Conservation (phyloP, 495 filamentous ascomycete genomes). For the Melanomma pulvis-pyrius region DNA sequence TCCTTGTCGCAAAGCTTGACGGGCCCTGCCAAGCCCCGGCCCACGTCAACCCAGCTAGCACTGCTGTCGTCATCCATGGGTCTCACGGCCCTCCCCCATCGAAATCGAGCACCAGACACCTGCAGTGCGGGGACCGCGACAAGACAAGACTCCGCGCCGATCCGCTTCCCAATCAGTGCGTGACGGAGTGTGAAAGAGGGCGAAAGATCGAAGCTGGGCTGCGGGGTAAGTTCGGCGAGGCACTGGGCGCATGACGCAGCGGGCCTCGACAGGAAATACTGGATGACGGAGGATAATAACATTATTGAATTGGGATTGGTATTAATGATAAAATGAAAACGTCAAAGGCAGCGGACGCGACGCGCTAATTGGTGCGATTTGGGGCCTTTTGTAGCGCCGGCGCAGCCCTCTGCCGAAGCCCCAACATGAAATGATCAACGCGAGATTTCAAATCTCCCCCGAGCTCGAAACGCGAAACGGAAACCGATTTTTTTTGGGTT, state of each 20-base stretch:
- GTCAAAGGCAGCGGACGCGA: background rate
- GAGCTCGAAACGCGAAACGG: background rate
- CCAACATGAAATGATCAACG: background rate
- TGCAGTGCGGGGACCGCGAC: background rate
- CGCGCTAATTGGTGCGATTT: background rate
- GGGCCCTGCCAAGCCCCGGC: background rate
- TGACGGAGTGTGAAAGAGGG: background rate
- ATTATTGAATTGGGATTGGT: background rate
- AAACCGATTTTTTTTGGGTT: too few species aligned
- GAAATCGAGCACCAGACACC: background rate
- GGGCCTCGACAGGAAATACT: background rate
- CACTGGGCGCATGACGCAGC: background rate
- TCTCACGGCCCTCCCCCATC: background rate
- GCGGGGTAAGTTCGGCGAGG: background rate
- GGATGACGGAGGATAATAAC: background rate
- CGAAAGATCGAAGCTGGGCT: too few species aligned
- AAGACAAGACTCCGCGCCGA: background rate
- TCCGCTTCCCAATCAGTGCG: background rate
- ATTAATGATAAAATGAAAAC: background rate
- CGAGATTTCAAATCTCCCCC: background rate
- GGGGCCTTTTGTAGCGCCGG: slow-evolving; percentile 2
- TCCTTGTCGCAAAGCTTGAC: slow-evolving; percentile 5
- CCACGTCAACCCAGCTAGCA: background rate
- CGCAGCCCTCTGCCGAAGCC: background rate
- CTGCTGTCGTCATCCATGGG: background rate